Percentiles rank a stretch among this genome's conserved stretches.
Evolutionary conservation across 257 asterid genomes (phyloP).

Genomic region (Plantago elongata): DNA sequence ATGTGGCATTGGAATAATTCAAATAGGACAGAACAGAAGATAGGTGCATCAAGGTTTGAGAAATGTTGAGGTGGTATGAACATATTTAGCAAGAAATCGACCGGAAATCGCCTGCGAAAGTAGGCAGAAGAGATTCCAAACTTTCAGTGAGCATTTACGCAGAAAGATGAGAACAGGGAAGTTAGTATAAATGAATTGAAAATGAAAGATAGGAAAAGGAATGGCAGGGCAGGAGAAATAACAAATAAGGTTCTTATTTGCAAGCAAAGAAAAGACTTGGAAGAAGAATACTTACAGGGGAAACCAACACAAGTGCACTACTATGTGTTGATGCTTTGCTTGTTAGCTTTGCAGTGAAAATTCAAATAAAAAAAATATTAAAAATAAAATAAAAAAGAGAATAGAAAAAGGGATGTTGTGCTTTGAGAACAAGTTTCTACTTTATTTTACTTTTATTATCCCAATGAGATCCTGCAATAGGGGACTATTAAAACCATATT

Average conservation of each 20-base stretch:
- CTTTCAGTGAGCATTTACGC: slow-evolving; percentile 41
- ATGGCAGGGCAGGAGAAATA: too few relatives aligned
- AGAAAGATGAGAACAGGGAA: slow-evolving; percentile 22
- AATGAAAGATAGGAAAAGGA: slow-evolving; percentile 25
- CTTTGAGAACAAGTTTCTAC: slow-evolving; percentile 58
- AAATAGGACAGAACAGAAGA: slow-evolving; percentile 19
- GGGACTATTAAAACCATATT: slow-evolving; percentile 15
- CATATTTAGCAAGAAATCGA: slow-evolving; percentile 28
- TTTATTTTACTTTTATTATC: slow-evolving; percentile 33
- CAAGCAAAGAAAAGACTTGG: slow-evolving; percentile 67
- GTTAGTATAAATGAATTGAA: neutral
- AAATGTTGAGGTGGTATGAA: slow-evolving; percentile 7
- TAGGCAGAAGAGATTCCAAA: slow-evolving; percentile 44
- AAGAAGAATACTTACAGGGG: slow-evolving; percentile 49
- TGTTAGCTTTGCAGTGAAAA: slow-evolving; percentile 39
- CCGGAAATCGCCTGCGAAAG: slow-evolving; percentile 35
- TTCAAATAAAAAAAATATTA: neutral
- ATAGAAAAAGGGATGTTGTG: slow-evolving; percentile 27
- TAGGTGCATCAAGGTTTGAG: slow-evolving; percentile 10
- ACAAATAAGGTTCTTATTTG: slow-evolving; percentile 43
- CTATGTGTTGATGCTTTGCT: slow-evolving; percentile 72
- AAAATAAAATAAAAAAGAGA: slow-evolving; percentile 18
- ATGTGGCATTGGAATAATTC: slow-evolving; percentile 12
- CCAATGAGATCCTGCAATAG: slow-evolving; percentile 36
- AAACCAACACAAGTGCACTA: slow-evolving; percentile 40